Conservation (phyloP, 1,284 basidiomycete genomes). For the Pseudozyma sp. region DNA sequence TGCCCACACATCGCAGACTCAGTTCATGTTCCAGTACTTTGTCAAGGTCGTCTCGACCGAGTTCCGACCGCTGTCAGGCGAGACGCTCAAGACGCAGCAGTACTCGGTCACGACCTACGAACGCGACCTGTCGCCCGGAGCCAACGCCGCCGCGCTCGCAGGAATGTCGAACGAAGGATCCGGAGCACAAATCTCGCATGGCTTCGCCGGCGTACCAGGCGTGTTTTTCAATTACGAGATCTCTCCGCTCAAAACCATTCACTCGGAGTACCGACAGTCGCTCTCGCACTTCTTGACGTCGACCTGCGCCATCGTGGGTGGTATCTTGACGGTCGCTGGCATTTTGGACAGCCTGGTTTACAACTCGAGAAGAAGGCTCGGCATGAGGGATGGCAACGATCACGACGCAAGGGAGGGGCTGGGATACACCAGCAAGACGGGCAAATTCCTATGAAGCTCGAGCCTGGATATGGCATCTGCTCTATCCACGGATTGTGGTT, state of each 20-base stretch:
- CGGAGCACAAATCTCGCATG: slow-evolving; percentile 77
- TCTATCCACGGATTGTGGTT: no score
- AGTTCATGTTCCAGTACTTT: slow-evolving; percentile 77
- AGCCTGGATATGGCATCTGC: neutral
- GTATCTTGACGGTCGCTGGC: slow-evolving; percentile 92
- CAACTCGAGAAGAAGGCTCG: slow-evolving; percentile 68
- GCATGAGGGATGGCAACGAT: slow-evolving; percentile 30
- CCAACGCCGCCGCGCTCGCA: slow-evolving; percentile 34
- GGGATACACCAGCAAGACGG: slow-evolving; percentile 52
- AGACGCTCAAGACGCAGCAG: slow-evolving; percentile 79
- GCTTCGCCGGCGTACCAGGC: slow-evolving; percentile 75
- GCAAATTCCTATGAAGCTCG: slow-evolving; percentile 47
- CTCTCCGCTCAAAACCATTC: slow-evolving; percentile 62
- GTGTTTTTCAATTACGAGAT: slow-evolving; percentile 81
- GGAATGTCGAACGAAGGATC: slow-evolving; percentile 58
- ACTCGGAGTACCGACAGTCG: slow-evolving; percentile 78
- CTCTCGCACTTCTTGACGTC: slow-evolving; percentile 94
- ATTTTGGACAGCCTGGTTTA: slow-evolving; percentile 91
- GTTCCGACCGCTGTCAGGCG: slow-evolving; percentile 48
- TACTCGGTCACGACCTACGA: slow-evolving; percentile 97
- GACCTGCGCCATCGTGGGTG: slow-evolving; percentile 91
- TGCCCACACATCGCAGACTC: slow-evolving; percentile 73
- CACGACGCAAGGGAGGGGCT: slow-evolving; percentile 44
- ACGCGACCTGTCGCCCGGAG: slow-evolving; percentile 74
- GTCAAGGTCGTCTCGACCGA: slow-evolving; percentile 75